phyloP scores from a whole-genome alignment of 768 basidiomycete genomes.

The Panus rudis region DNA sequence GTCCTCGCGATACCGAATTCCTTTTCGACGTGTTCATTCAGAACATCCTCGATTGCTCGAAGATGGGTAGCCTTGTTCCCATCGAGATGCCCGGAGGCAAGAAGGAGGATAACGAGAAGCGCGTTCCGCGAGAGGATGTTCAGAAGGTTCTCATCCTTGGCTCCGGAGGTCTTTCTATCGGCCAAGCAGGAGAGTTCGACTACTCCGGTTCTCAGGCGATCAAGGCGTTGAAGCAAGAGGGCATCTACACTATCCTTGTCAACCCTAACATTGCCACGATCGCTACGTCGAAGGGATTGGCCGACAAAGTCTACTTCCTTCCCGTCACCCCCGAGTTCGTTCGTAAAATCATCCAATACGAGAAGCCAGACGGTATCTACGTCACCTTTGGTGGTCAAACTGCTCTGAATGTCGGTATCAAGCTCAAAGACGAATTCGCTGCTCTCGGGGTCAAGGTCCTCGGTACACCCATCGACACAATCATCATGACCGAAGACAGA shows the following conservation, averaged over 20 bases:
- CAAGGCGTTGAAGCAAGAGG: slow-evolving; percentile 98
- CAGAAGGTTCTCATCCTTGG: slow-evolving; percentile 95
- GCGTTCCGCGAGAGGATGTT: slow-evolving; percentile 66
- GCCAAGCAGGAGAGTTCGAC: slow-evolving; percentile 99
- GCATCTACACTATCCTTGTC: slow-evolving; percentile 97
- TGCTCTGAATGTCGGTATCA: slow-evolving; percentile 92
- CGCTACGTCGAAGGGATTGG: slow-evolving; percentile 93
- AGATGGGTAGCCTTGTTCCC: slow-evolving; percentile 45
- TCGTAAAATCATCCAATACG: slow-evolving; percentile 96
- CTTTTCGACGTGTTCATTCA: slow-evolving; percentile 96
- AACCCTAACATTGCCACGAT: slow-evolving; percentile 99
- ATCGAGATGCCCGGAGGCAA: slow-evolving; percentile 73
- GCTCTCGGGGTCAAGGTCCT: slow-evolving; percentile 86
- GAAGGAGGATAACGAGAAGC: slow-evolving; percentile 75
- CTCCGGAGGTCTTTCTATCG: slow-evolving; percentile 95
- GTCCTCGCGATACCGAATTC: slow-evolving; percentile 97
- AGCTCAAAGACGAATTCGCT: slow-evolving; percentile 94
- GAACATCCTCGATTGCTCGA: slow-evolving; percentile 69
- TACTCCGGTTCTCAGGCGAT: slow-evolving; percentile 99
- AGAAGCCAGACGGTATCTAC: slow-evolving; percentile 98
- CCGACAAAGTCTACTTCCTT: slow-evolving; percentile 99
- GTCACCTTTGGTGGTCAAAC: slow-evolving; percentile 99
- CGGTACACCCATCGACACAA: slow-evolving; percentile 94
- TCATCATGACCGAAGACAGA: slow-evolving; percentile 95
- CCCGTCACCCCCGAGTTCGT: slow-evolving; percentile 98